A percentile compares a stretch with the other conserved stretches of the same genome.
These are phyloP conservation scores for Tagetes erecta DNA, from an alignment of 129 eudicot genomes.

Conservation along the genomic window DNA sequence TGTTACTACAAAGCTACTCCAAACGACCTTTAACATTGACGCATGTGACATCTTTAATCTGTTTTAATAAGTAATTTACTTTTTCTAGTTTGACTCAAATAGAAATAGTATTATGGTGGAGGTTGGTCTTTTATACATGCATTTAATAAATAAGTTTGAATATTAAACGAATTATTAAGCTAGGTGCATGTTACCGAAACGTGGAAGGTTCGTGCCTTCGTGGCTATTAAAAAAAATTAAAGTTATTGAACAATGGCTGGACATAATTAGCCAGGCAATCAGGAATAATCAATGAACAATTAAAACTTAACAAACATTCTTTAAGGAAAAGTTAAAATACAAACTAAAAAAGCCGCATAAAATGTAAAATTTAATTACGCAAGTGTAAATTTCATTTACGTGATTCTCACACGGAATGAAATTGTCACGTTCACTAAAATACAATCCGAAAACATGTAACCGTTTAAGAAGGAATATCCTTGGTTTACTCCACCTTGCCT, in stretches of 20 bases:
- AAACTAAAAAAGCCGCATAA: no score
- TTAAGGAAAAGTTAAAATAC: no score
- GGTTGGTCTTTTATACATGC: neutral
- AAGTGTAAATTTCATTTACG: no score
- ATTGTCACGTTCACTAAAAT: neutral
- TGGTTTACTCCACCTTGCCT: slow-evolving; percentile 21
- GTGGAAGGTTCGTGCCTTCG: neutral
- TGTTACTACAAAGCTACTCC: neutral
- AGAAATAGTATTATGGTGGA: neutral
- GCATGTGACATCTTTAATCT: neutral
- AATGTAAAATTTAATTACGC: no score
- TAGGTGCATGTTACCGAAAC: neutral
- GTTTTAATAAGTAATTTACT: neutral
- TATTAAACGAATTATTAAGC: neutral
- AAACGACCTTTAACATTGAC: neutral
- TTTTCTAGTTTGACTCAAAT: neutral
- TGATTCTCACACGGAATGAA: neutral
- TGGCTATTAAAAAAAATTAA: neutral
- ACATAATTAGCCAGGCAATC: no score
- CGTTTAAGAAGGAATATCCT: neutral
- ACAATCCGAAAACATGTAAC: slow-evolving; percentile 23
- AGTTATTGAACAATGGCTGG: no score
- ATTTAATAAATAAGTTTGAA: no score
- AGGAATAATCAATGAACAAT: no score
- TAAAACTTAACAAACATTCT: no score